A percentile compares a stretch with the other conserved stretches of the same genome.
These are phyloP conservation scores for Nannizzia gypsea DNA, from an alignment of 2,329 filamentous ascomycete genomes.

Conservation along the genomic window DNA sequence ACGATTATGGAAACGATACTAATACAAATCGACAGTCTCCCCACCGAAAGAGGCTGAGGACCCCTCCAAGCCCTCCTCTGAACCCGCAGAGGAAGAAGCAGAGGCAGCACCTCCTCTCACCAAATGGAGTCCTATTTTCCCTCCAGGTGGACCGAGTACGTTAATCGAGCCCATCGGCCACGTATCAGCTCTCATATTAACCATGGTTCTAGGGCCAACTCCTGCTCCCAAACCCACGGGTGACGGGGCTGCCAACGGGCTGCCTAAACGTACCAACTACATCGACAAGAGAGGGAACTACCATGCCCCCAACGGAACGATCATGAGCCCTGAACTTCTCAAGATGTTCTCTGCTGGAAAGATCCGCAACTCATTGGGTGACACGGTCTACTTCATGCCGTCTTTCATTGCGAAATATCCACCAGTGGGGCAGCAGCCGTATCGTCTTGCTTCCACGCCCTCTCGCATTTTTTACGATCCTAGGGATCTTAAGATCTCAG, in stretches of 20 bases:
- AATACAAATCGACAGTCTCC: neutral
- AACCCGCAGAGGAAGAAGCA: neutral
- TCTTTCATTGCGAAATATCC: constrained; percentile 18
- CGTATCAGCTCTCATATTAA: neutral
- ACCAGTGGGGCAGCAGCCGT: constrained; percentile 12
- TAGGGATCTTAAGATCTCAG: neutral
- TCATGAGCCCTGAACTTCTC: constrained; percentile 8
- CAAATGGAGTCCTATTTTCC: neutral
- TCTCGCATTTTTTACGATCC: constrained; percentile 1
- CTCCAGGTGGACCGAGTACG: neutral
- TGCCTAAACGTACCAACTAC: constrained; percentile 2
- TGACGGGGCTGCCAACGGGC: neutral
- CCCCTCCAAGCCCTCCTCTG: neutral
- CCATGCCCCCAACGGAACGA: constrained; percentile 10
- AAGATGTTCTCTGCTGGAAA: constrained; percentile 4
- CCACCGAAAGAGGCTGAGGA: neutral
- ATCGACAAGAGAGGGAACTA: constrained; percentile 5
- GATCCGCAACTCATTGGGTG: constrained; percentile 15
- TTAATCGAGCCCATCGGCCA: neutral
- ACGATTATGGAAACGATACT: neutral
- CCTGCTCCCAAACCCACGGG: neutral
- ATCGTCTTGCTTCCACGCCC: neutral
- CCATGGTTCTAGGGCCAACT: neutral
- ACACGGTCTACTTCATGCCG: constrained; percentile 18
- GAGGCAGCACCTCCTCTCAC: neutral